Evolutionary conservation across 225 moss, liverwort and hornwort genomes (phyloP), one percentile per base, ranked within the genome.

Genomic region (Physcomitrium patens): DNA sequence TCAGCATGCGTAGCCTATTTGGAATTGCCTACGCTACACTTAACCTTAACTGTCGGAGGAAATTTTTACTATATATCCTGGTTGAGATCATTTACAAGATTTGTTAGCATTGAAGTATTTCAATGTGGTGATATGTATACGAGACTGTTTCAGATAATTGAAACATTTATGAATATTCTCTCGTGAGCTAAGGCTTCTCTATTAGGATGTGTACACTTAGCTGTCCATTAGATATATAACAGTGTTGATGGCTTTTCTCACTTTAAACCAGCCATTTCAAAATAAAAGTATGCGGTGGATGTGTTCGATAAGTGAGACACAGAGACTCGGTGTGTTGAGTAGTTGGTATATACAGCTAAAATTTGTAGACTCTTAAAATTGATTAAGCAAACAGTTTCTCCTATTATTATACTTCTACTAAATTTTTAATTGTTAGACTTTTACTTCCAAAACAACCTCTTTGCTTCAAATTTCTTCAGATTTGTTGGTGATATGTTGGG

Each of bases 381-480:
- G 61, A 45, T 18, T 19, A 27, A 63, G 43, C 4, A 48, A 11
- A 18, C 60, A 23, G 10, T 19, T n/a, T 28, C 49, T 27, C 56
- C 60, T 66, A 78, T 16, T 4, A 20, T 44, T 8, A 5, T 22
- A 17, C 43, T 2, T 58, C 28, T 22, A 17, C 20, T 62, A 45
- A 31, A 42, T 31, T 49, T 15, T 7, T 1, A 28, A 42, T 49
- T 63, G 68, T 16, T 73, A 41, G 19, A 23, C 41, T 73, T 24
- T 24, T 24, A 24, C 24, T 24, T 24, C 1, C 24, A 24, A 24
- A 1, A 24, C 24, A 14, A 41, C 52, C 31, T 14, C 5, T 55
- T 53, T 75, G 49, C 69, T 69, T 69, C 63, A 60, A 52, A 60
- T 12, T 24, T 41, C 53, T 60, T 60, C 31, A 26, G 67, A 55